These are phyloP conservation scores for Canna indica DNA, from an alignment of 176 grass and related monocot species.

Conservation along the genomic window DNA sequence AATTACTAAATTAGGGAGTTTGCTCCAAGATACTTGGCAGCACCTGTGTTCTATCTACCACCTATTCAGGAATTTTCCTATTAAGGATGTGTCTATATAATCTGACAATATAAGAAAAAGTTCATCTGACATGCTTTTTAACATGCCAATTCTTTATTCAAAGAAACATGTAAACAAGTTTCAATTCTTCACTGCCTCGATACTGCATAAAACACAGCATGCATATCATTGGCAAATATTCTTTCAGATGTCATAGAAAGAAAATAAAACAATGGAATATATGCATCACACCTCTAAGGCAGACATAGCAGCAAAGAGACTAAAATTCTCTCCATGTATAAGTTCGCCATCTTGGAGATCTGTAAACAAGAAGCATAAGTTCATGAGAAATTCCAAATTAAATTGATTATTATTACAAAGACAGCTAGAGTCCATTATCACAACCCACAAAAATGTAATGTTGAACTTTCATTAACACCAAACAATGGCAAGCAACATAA, in stretches of 20 bases:
- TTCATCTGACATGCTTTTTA: no score
- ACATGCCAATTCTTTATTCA: no score
- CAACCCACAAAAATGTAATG: no score
- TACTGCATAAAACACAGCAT: not conserved
- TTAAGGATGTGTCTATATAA: not conserved
- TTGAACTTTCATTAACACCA: no score
- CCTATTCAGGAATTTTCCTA: not conserved
- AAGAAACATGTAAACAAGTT: no score
- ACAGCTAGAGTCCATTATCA: no score
- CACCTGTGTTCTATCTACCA: not conserved
- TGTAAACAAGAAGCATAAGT: slow-evolving; percentile 28
- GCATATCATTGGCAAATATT: not conserved
- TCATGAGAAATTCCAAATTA: no score
- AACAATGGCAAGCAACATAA: no score
- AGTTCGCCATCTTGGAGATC: slow-evolving; percentile 89
- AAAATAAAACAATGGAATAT: not conserved
- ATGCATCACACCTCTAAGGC: slow-evolving; percentile 61
- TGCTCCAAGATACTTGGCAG: not conserved
- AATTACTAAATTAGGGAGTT: not conserved
- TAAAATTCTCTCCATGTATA: slow-evolving; percentile 94
- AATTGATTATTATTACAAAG: no score
- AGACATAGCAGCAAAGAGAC: slow-evolving; percentile 96
- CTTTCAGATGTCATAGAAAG: not conserved
- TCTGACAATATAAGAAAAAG: no score
- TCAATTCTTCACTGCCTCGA: not conserved